Percentiles rank a stretch among this genome's conserved stretches.
phyloP scores from a whole-genome alignment of 1,139 yeast genomes.

The Suhomyces chickasaworum region DNA sequence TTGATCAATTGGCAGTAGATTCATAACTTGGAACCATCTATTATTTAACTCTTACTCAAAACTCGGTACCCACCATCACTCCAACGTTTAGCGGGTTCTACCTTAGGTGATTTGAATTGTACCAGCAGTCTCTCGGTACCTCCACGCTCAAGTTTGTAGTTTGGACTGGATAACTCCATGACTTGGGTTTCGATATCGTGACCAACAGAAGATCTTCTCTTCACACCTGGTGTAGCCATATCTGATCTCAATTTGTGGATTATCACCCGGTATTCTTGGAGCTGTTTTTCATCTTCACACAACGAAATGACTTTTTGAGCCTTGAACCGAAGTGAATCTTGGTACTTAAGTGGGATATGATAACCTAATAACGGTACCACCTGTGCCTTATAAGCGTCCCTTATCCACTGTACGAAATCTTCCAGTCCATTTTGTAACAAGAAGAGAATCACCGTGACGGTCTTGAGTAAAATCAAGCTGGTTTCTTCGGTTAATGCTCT shows the following conservation, averaged over 20 bases:
- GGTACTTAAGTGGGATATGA: slow-evolving; percentile 16
- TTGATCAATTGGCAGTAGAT: too few species aligned
- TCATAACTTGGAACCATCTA: neutral
- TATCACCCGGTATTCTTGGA: slow-evolving; percentile 36
- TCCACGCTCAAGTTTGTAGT: slow-evolving; percentile 1
- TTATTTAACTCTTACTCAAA: neutral
- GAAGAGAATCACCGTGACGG: slow-evolving; percentile 39
- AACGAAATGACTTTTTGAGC: slow-evolving; percentile 30
- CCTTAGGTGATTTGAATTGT: neutral
- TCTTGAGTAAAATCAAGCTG: slow-evolving; percentile 31
- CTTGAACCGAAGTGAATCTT: slow-evolving; percentile 32
- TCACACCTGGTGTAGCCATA: slow-evolving; percentile 41
- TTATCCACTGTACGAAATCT: slow-evolving; percentile 36
- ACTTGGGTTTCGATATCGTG: slow-evolving; percentile 7
- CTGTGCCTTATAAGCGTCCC: slow-evolving; percentile 15
- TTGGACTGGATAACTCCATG: slow-evolving; percentile 6
- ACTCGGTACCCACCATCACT: slow-evolving; percentile 1
- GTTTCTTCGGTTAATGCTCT: slow-evolving; percentile 11
- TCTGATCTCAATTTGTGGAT: slow-evolving; percentile 43
- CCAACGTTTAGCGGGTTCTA: neutral
- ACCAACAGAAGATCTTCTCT: slow-evolving; percentile 15
- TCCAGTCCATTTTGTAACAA: slow-evolving; percentile 43
- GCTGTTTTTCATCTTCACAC: slow-evolving; percentile 28
- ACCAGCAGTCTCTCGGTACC: neutral
- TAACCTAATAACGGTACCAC: slow-evolving; percentile 16